phyloP scores from a whole-genome alignment of 768 basidiomycete genomes.

The Infundibulicybe gibba region DNA sequence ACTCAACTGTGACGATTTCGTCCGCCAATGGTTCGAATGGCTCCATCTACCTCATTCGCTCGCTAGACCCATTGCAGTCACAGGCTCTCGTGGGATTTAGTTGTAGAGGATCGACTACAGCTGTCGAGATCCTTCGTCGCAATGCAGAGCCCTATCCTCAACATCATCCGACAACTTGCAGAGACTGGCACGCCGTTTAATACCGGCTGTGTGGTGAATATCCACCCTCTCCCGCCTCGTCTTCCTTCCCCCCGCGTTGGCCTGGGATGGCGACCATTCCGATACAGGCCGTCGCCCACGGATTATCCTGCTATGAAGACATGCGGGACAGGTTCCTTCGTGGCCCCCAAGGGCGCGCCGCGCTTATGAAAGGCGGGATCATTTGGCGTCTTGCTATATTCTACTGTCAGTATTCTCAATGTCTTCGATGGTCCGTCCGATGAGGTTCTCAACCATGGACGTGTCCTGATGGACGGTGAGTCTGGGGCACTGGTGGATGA shows the following conservation, averaged over 20 bases:
- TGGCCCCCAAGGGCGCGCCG: constrained; percentile 16
- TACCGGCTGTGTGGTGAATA: constrained; percentile 1
- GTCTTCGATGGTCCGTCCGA: constrained; percentile 15
- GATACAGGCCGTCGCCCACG: constrained; percentile 1
- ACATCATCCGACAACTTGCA: constrained; percentile 2
- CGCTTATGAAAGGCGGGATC: constrained; percentile 19
- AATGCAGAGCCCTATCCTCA: neutral
- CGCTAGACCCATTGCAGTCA: neutral
- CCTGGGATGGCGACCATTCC: constrained; percentile 10
- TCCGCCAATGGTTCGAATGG: neutral
- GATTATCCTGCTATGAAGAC: constrained; percentile 5
- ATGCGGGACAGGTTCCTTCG: constrained; percentile 2
- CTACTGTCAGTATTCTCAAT: constrained; percentile 4
- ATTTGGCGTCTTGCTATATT: constrained; percentile 15
- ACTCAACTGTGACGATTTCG: too few species aligned
- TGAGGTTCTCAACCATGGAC: constrained; percentile 2
- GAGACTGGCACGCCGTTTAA: constrained; percentile 9
- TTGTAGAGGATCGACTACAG: constrained; percentile 4
- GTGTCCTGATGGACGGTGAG: constrained; percentile 1
- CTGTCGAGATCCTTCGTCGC: constrained; percentile 6
- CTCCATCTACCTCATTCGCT: neutral
- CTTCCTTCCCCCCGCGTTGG: constrained; percentile 2
- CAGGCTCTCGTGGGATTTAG: constrained; percentile 3
- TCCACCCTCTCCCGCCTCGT: neutral
- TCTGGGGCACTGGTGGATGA: constrained; percentile 14